Conservation (phyloP, 2,329 filamentous ascomycete genomes). For the Lasiodiplodia sp. region DNA sequence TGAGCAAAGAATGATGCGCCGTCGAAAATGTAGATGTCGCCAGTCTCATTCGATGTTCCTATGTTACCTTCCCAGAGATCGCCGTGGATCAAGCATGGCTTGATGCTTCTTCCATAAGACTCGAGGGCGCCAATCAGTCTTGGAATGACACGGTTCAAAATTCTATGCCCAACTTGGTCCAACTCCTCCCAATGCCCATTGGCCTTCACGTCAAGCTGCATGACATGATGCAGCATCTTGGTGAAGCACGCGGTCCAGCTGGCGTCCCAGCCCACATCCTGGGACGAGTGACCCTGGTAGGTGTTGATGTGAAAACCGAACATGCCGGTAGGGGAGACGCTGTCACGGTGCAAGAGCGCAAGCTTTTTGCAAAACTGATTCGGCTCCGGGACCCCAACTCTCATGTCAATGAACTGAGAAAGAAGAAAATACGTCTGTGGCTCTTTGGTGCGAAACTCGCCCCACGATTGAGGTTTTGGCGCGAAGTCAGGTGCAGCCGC, state of each 20-base stretch:
- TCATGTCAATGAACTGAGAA: constrained; percentile 10
- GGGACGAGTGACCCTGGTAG: constrained; percentile 35
- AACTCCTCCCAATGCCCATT: constrained; percentile 45
- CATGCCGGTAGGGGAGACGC: constrained; percentile 38
- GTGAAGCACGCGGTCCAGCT: constrained; percentile 52
- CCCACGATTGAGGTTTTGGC: constrained; percentile 7
- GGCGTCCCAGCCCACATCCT: constrained; percentile 44
- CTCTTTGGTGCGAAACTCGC: neutral
- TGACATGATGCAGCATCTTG: constrained; percentile 41
- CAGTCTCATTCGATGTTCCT: constrained; percentile 41
- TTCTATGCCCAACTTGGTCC: constrained; percentile 30
- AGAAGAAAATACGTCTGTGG: constrained; percentile 15
- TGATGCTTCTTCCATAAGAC: constrained; percentile 36
- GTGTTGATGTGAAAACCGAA: constrained; percentile 50
- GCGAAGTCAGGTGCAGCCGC: constrained; percentile 1
- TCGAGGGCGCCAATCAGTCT: constrained; percentile 39
- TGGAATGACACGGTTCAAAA: constrained; percentile 41
- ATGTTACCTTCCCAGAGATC: constrained; percentile 54
- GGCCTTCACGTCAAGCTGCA: constrained; percentile 39
- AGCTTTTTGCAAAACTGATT: constrained; percentile 2
- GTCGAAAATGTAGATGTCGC: constrained; percentile 47
- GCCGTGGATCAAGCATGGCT: constrained; percentile 47
- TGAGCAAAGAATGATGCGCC: constrained; percentile 50
- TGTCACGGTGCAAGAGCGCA: constrained; percentile 6
- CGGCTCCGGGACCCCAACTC: neutral